Base-by-base conservation (phyloP, 2,329 filamentous ascomycete species). In the Hortaea werneckii region DNA sequence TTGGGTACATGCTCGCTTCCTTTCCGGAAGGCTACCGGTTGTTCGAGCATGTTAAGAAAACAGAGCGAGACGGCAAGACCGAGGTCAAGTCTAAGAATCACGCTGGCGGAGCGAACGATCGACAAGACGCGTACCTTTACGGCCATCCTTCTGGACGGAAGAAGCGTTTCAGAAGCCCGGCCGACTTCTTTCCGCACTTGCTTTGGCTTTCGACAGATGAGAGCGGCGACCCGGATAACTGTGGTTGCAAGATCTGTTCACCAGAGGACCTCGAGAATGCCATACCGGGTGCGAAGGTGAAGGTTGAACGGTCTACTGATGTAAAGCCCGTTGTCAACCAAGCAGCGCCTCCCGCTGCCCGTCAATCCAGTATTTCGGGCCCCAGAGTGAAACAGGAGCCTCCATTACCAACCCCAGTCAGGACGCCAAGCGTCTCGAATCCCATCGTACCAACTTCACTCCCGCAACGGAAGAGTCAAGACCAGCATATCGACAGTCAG, bases 41-140 rank as follows among this genome's bases (percentile, higher is more conserved):
- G 10, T 80, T 72, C 61, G 75, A 79, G 54, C 76, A 79, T 53
- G 68, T 77, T 55, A 76, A 73, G 49, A 71, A 71, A 54, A 62
- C 63, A 11, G 66, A 72, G 40, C 67, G 67, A 37, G 67, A 71
- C 42, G 65, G 64, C 34, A 64, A 66, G 50, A 61, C 57, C 20
- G 57, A 69, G 29, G 72, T 74, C 50, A 67, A 69, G 52, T 64
- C 67, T 58, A 69, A 72, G 60, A 73, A 68, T 43, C 67, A 73
- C 57, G 71, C 68, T 5, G 69, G 66, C 32, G 73, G 71, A 30
- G 70, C 67, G 8, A 73, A 72, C 50, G 74, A 77, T 55, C 64
- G 76, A 45, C 74, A 77, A 53, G 77, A 80, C 56, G 75, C 75
- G 29, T 80, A 79, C 52, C 66, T 80, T 5, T 80, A 79, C 57